Percentiles rank a stretch among this genome's conserved stretches.
These are phyloP conservation scores for Apodospora peruviana DNA, from an alignment of 495 filamentous ascomycete species.

Conservation along the genomic window DNA sequence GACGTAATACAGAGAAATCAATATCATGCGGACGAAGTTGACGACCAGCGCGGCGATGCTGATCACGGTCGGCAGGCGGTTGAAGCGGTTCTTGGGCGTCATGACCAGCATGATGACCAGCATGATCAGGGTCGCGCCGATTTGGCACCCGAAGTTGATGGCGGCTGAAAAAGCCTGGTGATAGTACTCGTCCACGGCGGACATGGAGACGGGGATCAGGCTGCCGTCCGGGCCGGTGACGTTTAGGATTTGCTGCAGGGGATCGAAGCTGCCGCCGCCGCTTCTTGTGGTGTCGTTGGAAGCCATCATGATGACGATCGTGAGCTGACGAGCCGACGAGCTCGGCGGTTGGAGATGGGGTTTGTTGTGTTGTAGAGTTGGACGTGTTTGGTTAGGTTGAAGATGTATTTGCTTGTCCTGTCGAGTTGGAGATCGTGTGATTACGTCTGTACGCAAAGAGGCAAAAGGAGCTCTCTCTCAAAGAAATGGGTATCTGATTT, in stretches of 20 bases:
- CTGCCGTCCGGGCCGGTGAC: slow-evolving; percentile 47
- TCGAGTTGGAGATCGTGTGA: too few species aligned
- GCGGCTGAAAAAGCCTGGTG: slow-evolving; percentile 35
- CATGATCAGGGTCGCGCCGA: slow-evolving; percentile 67
- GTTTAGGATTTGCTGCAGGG: slow-evolving; percentile 53
- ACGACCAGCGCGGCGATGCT: slow-evolving; percentile 30
- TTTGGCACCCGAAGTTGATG: slow-evolving; percentile 68
- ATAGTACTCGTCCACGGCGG: slow-evolving; percentile 44
- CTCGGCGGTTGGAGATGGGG: too few species aligned
- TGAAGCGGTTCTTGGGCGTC: slow-evolving; percentile 21
- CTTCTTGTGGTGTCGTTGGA: slow-evolving; percentile 1
- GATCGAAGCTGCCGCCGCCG: slow-evolving; percentile 40
- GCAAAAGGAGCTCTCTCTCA: too few species aligned
- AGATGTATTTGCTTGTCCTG: too few species aligned
- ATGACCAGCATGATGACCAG: slow-evolving; percentile 53
- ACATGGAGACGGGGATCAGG: slow-evolving; percentile 46
- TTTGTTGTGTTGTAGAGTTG: too few species aligned
- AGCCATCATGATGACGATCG: slow-evolving; percentile 1
- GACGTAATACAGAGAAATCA: slow-evolving; percentile 54
- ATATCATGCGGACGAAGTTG: slow-evolving; percentile 55
- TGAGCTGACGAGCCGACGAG: too few species aligned
- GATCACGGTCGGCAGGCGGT: slow-evolving; percentile 16
- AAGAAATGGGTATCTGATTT: too few species aligned
- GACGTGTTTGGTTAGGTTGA: too few species aligned
- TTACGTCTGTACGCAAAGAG: too few species aligned